Conservation (phyloP, 2,329 filamentous ascomycete genomes). For the Ascochyta koolunga region DNA sequence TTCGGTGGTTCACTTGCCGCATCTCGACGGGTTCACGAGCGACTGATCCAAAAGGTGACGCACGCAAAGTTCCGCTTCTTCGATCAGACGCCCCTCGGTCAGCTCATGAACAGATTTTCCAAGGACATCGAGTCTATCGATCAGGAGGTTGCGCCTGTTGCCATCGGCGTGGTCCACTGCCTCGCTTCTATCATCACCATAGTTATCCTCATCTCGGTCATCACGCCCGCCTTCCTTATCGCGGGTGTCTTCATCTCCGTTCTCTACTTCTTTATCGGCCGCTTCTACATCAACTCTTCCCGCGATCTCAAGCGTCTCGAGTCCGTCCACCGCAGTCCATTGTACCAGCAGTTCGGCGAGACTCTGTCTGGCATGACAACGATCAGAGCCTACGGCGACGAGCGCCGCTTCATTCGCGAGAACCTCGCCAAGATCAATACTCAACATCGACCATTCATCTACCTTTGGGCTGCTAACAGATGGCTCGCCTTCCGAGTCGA, state of each 20-base stretch:
- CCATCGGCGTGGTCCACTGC: constrained; percentile 75
- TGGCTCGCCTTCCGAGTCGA: constrained; percentile 96
- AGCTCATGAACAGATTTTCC: constrained; percentile 98
- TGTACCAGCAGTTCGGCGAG: constrained; percentile 98
- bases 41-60: constrained; percentile 77
- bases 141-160: constrained; percentile 92
- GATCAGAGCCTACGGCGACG: constrained; percentile 94
- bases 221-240: constrained; percentile 90
- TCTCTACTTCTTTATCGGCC: constrained; percentile 81
- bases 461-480: constrained; percentile 93
- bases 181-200: constrained; percentile 78
- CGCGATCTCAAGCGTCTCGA: constrained; percentile 94
- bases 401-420: constrained; percentile 89
- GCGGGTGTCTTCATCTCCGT: constrained; percentile 83
- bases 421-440: constrained; percentile 88
- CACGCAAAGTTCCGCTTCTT: constrained; percentile 98
- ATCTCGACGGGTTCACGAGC: constrained; percentile 81
- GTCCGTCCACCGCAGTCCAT: constrained; percentile 88
- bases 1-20: constrained; percentile 92
- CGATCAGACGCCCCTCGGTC: constrained; percentile 91
- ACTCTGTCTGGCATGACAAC: constrained; percentile 94
- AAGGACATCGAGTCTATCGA: constrained; percentile 96
- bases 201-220: constrained; percentile 80
- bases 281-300: constrained; percentile 91
- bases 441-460: constrained; percentile 92